Conservation (phyloP, 164 flowering plant genomes). For the Magnolia kwangsiensis region DNA sequence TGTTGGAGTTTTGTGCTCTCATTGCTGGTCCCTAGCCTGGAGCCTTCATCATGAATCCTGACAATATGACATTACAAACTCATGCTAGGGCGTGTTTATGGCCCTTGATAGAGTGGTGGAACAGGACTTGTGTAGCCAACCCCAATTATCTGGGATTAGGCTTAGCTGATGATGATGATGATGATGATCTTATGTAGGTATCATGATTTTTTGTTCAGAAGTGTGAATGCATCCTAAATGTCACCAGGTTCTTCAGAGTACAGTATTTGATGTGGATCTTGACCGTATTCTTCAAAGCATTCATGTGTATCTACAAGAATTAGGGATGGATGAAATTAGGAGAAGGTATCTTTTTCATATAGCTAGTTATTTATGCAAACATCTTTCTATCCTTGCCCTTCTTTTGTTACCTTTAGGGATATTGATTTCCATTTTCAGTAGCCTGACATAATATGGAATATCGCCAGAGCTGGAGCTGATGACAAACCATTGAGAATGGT, state of each 20-base stretch:
- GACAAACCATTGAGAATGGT: slow-evolving; percentile 99
- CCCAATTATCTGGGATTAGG: no score
- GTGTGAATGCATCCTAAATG: neutral
- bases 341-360: slow-evolving; percentile 52
- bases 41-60: no score
- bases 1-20: neutral
- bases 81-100: no score
- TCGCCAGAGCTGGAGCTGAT: slow-evolving; percentile 92
- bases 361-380: neutral
- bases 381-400: neutral
- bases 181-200: neutral
- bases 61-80: no score
- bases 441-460: neutral
- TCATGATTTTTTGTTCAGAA: neutral
- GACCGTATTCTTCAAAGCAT: slow-evolving; percentile 94
- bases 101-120: no score
- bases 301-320: slow-evolving; percentile 86
- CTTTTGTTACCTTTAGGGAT: neutral
- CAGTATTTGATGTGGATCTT: slow-evolving; percentile 93
- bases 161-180: neutral
- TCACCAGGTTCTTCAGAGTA: slow-evolving; percentile 86
- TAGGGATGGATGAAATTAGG: slow-evolving; percentile 99
- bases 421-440: neutral
- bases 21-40: neutral
- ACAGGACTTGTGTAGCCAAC: no score